These are phyloP conservation scores for Beta lomatogona DNA, from an alignment of 179 eudicot species.

Conservation along the genomic window DNA sequence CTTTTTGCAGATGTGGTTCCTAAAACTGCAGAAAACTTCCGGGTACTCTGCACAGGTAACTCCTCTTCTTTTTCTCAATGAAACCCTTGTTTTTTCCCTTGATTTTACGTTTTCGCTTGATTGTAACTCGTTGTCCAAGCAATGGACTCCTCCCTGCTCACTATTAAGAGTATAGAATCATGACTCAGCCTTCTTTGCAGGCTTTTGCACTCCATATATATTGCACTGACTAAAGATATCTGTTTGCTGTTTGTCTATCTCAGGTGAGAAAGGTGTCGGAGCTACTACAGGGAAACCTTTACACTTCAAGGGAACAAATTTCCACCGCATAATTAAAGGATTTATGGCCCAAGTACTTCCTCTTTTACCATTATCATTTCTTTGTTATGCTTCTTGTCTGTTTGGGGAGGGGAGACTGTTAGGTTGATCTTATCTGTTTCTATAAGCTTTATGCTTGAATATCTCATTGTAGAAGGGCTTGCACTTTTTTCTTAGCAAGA, in stretches of 20 bases:
- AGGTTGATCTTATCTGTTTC: not conserved
- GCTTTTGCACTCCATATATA: not conserved
- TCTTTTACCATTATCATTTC: not conserved
- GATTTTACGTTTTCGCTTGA: not conserved
- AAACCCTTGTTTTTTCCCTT: too few species aligned
- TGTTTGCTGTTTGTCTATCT: slow-evolving; percentile 1
- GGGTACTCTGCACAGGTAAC: slow-evolving; percentile 86
- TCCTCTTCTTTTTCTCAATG: not conserved
- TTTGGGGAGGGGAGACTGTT: slow-evolving; percentile 2
- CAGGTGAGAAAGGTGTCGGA: slow-evolving; percentile 96
- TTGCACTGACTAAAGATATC: not conserved
- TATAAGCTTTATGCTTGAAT: not conserved
- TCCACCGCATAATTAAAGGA: slow-evolving; percentile 90
- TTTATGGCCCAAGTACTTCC: slow-evolving; percentile 91
- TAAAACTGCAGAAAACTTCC: slow-evolving; percentile 92
- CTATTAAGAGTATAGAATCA: not conserved
- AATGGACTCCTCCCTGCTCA: not conserved
- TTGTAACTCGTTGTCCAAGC: not conserved
- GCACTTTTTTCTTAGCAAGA: not conserved
- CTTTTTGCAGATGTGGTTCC: slow-evolving; percentile 90
- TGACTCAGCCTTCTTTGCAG: not conserved
- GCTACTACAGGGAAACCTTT: slow-evolving; percentile 72
- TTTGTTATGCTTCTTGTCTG: slow-evolving; percentile 7
- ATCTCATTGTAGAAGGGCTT: not conserved
- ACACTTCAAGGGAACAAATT: slow-evolving; percentile 76